Percentiles rank a stretch among this genome's conserved stretches.
Evolutionary conservation across 1,284 basidiomycete species (phyloP).

Genomic region (Inonotus hispidus): DNA sequence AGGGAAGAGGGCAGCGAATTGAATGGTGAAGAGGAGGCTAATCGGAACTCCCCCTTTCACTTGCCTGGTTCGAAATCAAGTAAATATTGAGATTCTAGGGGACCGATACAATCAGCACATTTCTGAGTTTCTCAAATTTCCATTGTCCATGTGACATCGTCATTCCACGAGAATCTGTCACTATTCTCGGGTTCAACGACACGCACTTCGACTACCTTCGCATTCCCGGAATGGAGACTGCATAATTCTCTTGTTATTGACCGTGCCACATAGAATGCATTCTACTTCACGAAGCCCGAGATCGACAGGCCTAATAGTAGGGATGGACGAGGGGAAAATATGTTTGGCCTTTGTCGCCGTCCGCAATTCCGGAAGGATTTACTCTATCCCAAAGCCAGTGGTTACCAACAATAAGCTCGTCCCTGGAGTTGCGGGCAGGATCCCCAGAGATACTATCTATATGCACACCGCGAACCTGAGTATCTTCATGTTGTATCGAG

Average conservation of each 20-base stretch:
- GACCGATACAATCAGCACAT: neutral
- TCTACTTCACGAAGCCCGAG: neutral
- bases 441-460: neutral
- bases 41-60: neutral
- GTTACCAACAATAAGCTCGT: neutral
- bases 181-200: neutral
- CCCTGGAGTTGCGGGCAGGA: neutral
- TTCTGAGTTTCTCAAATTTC: neutral
- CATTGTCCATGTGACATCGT: neutral
- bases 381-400: neutral
- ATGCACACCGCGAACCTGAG: neutral
- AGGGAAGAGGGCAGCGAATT: neutral
- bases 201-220: neutral
- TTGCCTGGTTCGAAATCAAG: neutral
- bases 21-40: no score
- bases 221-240: neutral
- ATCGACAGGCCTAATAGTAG: neutral
- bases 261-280: neutral
- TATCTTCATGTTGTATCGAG: neutral
- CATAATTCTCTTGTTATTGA: neutral
- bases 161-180: neutral
- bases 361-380: neutral
- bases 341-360: neutral
- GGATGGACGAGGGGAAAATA: neutral
- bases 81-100: neutral